phyloP scores from a whole-genome alignment of 108 stramenopile species.

The Nannochloropsis granulata region DNA sequence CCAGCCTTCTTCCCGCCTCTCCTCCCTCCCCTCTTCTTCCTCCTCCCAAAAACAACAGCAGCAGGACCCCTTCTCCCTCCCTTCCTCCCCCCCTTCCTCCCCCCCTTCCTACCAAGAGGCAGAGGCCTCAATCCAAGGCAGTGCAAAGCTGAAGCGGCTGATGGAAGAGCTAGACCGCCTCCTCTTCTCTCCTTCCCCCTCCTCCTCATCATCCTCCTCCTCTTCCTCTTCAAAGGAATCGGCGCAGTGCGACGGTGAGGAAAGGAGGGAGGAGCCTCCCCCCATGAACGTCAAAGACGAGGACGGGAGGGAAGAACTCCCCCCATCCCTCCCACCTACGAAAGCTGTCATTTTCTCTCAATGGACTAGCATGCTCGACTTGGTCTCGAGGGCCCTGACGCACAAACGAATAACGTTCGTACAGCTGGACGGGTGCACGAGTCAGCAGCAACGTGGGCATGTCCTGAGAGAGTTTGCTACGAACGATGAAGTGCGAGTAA shows the following conservation, averaged over 20 bases:
- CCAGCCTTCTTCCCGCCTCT: neutral
- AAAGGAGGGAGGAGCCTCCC: neutral
- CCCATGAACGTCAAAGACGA: neutral
- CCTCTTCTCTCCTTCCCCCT: neutral
- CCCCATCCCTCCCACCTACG: neutral
- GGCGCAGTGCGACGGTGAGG: neutral
- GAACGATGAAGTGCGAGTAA: conserved; percentile 9
- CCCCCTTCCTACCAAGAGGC: too few relatives aligned
- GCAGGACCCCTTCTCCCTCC: too few relatives aligned
- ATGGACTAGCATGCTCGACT: conserved; percentile 37
- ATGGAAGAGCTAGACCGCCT: neutral
- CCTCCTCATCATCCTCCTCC: neutral
- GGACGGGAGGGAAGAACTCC: neutral
- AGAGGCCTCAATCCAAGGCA: neutral
- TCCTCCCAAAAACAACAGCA: too few relatives aligned
- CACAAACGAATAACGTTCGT: conserved; percentile 8
- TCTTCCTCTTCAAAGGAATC: neutral
- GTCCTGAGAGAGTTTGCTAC: conserved; percentile 20
- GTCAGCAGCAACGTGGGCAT: conserved; percentile 4
- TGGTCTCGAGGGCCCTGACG: conserved; percentile 8
- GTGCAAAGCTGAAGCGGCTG: neutral
- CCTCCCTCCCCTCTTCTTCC: neutral
- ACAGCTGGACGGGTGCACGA: conserved; percentile 26
- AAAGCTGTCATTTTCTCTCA: conserved; percentile 27
- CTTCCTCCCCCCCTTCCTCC: too few relatives aligned